phyloP scores from a whole-genome alignment of 495 filamentous ascomycete species.

The Penicillium fimorum region DNA sequence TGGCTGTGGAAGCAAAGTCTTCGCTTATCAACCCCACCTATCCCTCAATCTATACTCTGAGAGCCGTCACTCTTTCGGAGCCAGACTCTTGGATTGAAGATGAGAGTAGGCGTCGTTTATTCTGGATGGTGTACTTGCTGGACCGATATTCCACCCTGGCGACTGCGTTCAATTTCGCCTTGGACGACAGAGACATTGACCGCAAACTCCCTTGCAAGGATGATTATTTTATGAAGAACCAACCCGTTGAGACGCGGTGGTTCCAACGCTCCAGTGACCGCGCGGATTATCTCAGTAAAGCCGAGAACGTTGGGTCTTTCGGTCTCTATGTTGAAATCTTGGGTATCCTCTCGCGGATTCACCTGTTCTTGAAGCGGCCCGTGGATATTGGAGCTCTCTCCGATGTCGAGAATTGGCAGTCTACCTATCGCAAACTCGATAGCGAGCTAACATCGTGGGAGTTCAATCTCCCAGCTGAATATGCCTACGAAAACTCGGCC shows the following conservation, averaged over 20 bases:
- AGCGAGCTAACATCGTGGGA: constrained; percentile 77
- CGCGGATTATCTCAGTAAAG: constrained; percentile 62
- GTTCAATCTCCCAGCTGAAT: constrained; percentile 75
- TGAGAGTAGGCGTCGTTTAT: constrained; percentile 74
- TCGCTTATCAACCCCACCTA: constrained; percentile 70
- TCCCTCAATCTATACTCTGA: constrained; percentile 78
- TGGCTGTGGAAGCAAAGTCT: constrained; percentile 77
- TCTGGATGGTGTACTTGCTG: constrained; percentile 91
- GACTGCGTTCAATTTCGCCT: constrained; percentile 84
- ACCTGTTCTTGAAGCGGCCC: constrained; percentile 79
- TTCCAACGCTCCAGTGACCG: constrained; percentile 57
- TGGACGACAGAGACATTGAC: constrained; percentile 86
- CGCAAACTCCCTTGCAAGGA: constrained; percentile 82
- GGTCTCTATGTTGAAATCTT: constrained; percentile 84
- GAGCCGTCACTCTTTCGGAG: constrained; percentile 78
- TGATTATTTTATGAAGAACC: constrained; percentile 78
- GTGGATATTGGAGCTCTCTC: constrained; percentile 81
- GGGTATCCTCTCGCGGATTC: constrained; percentile 79
- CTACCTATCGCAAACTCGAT: constrained; percentile 80
- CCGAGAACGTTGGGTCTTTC: constrained; percentile 81
- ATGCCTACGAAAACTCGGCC: constrained; percentile 67
- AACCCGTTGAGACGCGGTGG: constrained; percentile 79
- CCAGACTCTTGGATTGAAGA: constrained; percentile 84
- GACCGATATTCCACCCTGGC: constrained; percentile 86
- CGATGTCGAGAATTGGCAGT: constrained; percentile 86